Base-by-base conservation (phyloP, 2,329 filamentous ascomycete species). In the Aureobasidium lini region DNA sequence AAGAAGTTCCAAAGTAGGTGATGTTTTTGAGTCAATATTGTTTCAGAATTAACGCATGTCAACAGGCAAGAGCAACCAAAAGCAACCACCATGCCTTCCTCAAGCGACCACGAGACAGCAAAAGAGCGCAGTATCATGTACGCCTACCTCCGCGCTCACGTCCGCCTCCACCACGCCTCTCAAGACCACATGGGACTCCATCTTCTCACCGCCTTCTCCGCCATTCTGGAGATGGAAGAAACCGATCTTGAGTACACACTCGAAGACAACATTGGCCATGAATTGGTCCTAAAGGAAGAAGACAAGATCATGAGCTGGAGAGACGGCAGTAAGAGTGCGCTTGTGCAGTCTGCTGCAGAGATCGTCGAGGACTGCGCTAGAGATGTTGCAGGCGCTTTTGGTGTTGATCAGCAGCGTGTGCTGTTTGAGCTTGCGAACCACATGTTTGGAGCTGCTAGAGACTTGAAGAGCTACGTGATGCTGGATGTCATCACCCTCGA, bases 91-190 rank as follows among this genome's bases (percentile, higher is more conserved):
- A 58, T 58, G 56, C 44, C 56, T 16, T 58, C 56, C 44, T 58
- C 56, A 34, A 49, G 44, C 44, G 23, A 43, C 36, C 56, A 50
- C 56, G 29, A 58, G 36, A 49, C 56, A 36, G 37, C 37, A 23
- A 48, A 58, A 36, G 56, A 58, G 7, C 56, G 43, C 28, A 23
- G 40, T 9, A 2, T 58, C 28, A 39, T 58, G 8, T 15, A 23
- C 16, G 9, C 47, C 44, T 58, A 28, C 56, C 40, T 50, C 23
- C 4, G n/a, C 36, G 37, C 56, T 5, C 15, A 42, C 11, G 16
- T 29, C 36, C 39, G 43, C 31, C 44, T 58, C 16, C 15, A 9
- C 5, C 7, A 32, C 16, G 56, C 56, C 34, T 6, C 10, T 15
- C n/a, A 50, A 16, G 10, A 40, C n/a, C 5, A 11, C 13, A 34